Percentiles rank a stretch among this genome's conserved stretches.
Evolutionary conservation across 2,329 filamentous ascomycete genomes (phyloP).

Genomic region (Epichloe sp.): DNA sequence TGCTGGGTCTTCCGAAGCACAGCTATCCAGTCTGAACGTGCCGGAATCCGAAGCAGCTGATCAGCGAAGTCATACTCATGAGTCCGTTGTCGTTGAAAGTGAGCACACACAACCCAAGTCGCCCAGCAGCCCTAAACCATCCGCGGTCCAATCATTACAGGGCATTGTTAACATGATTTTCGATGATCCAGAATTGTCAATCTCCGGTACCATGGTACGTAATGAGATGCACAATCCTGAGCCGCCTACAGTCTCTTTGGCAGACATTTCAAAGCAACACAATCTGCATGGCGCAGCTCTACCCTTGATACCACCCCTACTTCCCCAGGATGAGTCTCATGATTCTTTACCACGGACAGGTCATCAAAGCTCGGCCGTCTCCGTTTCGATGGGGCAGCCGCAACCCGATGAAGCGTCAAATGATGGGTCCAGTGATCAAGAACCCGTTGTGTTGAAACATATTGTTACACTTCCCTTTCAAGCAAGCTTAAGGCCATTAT

Average conservation of each 20-base stretch:
- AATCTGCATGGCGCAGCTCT: conserved; percentile 12
- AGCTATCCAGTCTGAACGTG: not conserved
- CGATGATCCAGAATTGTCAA: conserved; percentile 7
- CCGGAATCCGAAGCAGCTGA: not conserved
- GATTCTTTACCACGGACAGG: conserved; percentile 7
- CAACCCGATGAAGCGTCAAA: conserved; percentile 12
- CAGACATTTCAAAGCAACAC: conserved; percentile 21
- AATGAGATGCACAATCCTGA: conserved; percentile 11
- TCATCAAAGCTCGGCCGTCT: conserved; percentile 12
- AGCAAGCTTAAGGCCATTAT: conserved; percentile 36
- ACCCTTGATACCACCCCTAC: conserved; percentile 11
- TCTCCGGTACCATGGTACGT: conserved; percentile 11
- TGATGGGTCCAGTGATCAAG: conserved; percentile 9
- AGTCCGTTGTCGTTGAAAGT: not conserved
- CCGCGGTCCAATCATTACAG: conserved; percentile 11
- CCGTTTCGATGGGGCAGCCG: conserved; percentile 15
- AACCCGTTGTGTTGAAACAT: conserved; percentile 23
- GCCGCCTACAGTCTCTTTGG: conserved; percentile 24
- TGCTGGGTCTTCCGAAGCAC: not conserved
- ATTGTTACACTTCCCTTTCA: conserved; percentile 45
- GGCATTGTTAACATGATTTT: conserved; percentile 12
- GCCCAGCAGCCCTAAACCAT: conserved; percentile 8
- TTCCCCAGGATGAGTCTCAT: conserved; percentile 7
- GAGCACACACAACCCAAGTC: not conserved
- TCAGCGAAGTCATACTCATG: not conserved